These are phyloP conservation scores for Nephromyces sp. DNA, from an alignment of 169 alveolate genomes.

Conservation along the genomic window DNA sequence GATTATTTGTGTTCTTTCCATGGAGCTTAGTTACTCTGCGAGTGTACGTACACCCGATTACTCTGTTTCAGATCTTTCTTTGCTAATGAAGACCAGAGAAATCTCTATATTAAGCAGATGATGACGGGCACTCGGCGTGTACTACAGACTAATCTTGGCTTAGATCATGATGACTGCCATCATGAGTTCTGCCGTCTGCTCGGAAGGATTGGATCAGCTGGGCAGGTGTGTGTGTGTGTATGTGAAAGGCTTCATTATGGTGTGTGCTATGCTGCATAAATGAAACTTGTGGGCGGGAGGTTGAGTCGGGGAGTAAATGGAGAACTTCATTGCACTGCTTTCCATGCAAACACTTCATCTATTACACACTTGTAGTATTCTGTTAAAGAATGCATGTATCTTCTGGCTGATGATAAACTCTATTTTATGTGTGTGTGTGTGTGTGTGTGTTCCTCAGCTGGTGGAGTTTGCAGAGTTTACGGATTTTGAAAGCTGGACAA, in stretches of 20 bases:
- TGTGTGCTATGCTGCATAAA: no score
- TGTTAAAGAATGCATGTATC: no score
- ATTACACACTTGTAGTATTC: no score
- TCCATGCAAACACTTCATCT: no score
- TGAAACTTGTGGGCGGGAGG: no score
- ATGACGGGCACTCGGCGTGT: conserved; percentile 75
- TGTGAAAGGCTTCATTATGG: conserved; percentile 20
- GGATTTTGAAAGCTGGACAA: conserved; percentile 75
- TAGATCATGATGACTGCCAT: conserved; percentile 72
- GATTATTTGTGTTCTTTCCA: neutral
- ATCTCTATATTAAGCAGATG: conserved; percentile 61
- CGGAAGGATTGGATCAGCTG: conserved; percentile 78
- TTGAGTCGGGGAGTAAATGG: no score
- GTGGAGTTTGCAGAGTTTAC: conserved; percentile 24
- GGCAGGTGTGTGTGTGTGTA: conserved; percentile 56
- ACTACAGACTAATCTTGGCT: conserved; percentile 70
- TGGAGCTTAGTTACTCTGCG: neutral
- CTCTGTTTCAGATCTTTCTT: conserved; percentile 61
- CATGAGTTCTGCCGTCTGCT: conserved; percentile 81
- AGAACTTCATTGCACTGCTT: no score
- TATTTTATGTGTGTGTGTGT: no score
- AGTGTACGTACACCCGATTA: neutral
- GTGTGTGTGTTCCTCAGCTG: no score
- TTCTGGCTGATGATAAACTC: no score
- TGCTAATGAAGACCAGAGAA: conserved; percentile 68